A percentile compares a stretch with the other conserved stretches of the same genome.
phyloP scores from a whole-genome alignment of 1,139 yeast species.

The Yamadazyma spencermartinsiae region DNA sequence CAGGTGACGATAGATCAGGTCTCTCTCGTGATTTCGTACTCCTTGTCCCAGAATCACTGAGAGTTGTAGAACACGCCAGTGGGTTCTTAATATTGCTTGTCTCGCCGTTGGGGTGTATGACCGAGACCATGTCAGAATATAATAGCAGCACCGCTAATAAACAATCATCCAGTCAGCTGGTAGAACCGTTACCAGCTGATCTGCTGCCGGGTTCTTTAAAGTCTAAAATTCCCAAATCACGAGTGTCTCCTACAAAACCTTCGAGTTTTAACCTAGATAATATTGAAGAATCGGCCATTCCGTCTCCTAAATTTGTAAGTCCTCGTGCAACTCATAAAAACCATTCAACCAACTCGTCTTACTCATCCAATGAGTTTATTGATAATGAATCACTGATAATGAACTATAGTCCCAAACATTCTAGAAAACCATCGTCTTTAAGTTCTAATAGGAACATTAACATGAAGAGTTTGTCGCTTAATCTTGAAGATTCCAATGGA shows the following conservation, averaged over 20 bases:
- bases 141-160: too few relatives aligned
- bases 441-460: constrained; percentile 25
- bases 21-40: too few relatives aligned
- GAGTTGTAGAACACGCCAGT: too few relatives aligned
- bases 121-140: too few relatives aligned
- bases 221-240: neutral
- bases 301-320: constrained; percentile 1
- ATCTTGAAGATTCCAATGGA: constrained; percentile 18
- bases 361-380: neutral
- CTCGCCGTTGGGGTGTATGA: too few relatives aligned
- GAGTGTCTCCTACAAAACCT: constrained; percentile 1
- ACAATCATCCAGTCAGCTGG: too few relatives aligned
- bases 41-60: too few relatives aligned
- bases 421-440: constrained; percentile 30
- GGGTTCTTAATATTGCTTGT: too few relatives aligned
- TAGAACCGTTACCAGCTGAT: too few relatives aligned
- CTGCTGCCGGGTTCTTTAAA: neutral
- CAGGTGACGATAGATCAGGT: too few relatives aligned
- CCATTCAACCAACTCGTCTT: constrained; percentile 1
- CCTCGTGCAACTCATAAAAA: neutral
- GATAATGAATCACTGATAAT: constrained; percentile 9
- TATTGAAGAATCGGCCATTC: constrained; percentile 1
- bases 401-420: constrained; percentile 41
- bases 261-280: constrained; percentile 1
- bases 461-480: constrained; percentile 39